Evolutionary conservation across 2,329 filamentous ascomycete genomes (phyloP).

Genomic region (Neocucurbitaria cava): DNA sequence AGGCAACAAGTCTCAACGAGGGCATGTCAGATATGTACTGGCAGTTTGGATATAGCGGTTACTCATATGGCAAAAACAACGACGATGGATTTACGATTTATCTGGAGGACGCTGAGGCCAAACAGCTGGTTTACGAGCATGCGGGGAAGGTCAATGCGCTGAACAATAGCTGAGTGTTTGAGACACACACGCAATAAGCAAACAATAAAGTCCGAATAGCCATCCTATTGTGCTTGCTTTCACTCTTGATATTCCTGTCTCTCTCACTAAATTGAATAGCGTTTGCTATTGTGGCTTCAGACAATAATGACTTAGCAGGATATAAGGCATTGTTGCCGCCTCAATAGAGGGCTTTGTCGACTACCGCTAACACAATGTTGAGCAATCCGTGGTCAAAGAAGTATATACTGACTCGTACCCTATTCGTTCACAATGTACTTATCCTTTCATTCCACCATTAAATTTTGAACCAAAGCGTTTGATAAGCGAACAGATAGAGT

Average conservation of each 20-base stretch:
- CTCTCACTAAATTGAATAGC: no score
- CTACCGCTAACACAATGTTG: neutral
- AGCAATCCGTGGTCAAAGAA: neutral
- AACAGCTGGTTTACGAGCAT: constrained; percentile 30
- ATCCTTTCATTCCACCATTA: neutral
- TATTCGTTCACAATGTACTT: neutral
- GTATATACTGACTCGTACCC: neutral
- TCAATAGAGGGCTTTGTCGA: neutral
- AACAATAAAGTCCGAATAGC: no score
- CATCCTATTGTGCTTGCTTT: no score
- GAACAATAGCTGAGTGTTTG: constrained; percentile 5
- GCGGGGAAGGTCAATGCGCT: constrained; percentile 29
- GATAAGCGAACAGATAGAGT: no score
- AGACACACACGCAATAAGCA: neutral
- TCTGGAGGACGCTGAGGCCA: constrained; percentile 49
- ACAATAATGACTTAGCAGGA: neutral
- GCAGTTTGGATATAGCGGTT: constrained; percentile 62
- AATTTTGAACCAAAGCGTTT: neutral
- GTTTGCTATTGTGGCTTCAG: no score
- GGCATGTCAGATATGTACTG: constrained; percentile 63
- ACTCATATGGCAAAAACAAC: constrained; percentile 62
- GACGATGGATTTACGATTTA: constrained; percentile 66
- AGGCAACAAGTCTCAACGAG: constrained; percentile 56
- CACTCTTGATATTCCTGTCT: no score
- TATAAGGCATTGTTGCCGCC: neutral